These are phyloP conservation scores for Pseudonitzschia delicatissima DNA, from an alignment of 108 stramenopile species.

Conservation along the genomic window DNA sequence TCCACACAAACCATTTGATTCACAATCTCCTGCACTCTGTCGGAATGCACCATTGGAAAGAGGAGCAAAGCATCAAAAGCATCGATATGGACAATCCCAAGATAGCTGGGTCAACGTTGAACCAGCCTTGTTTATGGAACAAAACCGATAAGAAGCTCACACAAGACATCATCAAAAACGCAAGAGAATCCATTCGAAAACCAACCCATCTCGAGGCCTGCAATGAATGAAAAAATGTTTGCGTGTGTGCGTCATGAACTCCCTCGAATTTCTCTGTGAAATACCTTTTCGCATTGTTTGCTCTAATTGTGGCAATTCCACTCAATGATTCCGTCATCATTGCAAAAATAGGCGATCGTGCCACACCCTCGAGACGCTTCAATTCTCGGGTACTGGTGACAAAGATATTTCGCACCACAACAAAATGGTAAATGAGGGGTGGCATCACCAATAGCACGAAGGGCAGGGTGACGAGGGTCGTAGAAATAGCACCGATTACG, in stretches of 20 bases:
- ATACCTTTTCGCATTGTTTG: slow-evolving; percentile 59
- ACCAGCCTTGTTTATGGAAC: slow-evolving; percentile 44
- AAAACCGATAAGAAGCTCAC: slow-evolving; percentile 77
- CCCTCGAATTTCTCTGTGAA: slow-evolving; percentile 64
- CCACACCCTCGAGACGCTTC: slow-evolving; percentile 83
- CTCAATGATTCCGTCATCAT: slow-evolving; percentile 82
- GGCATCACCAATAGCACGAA: slow-evolving; percentile 69
- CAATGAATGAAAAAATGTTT: slow-evolving; percentile 82
- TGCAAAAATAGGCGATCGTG: slow-evolving; percentile 85
- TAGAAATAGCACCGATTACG: slow-evolving; percentile 63
- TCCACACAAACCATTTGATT: slow-evolving; percentile 93
- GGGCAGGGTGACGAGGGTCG: slow-evolving; percentile 59
- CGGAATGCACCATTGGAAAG: slow-evolving; percentile 81
- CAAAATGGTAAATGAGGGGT: slow-evolving; percentile 67
- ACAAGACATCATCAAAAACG: slow-evolving; percentile 60
- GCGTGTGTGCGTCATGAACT: slow-evolving; percentile 72
- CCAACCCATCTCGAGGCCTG: slow-evolving; percentile 88
- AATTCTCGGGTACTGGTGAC: slow-evolving; percentile 76
- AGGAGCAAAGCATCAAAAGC: slow-evolving; percentile 60
- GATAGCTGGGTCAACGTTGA: slow-evolving; percentile 72
- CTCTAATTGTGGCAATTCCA: slow-evolving; percentile 88
- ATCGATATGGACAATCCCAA: slow-evolving; percentile 73
- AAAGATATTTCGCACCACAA: slow-evolving; percentile 63
- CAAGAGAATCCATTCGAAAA: slow-evolving; percentile 82
- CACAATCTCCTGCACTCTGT: slow-evolving; percentile 86